phyloP scores from a whole-genome alignment of 1,139 yeast genomes.

The Suhomyces anneliseae region DNA sequence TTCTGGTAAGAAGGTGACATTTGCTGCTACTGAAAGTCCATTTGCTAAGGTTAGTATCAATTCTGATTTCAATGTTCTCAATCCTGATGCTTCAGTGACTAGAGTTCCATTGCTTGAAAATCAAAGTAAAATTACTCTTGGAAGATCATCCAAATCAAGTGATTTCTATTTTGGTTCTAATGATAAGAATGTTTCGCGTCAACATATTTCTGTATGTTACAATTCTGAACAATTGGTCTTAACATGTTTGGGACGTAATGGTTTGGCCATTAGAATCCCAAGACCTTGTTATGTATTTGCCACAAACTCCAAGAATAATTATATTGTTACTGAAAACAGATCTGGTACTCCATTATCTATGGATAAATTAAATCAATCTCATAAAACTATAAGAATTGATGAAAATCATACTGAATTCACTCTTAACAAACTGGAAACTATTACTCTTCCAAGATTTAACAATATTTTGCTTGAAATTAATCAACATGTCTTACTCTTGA shows the following conservation, averaged over 20 bases:
- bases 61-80: constrained; percentile 39
- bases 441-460: constrained; percentile 53
- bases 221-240: constrained; percentile 32
- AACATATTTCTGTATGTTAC: constrained; percentile 49
- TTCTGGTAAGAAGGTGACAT: constrained; percentile 11
- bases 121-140: constrained; percentile 40
- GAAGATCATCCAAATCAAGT: constrained; percentile 65
- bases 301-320: constrained; percentile 28
- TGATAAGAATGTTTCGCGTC: constrained; percentile 66
- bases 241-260: constrained; percentile 71
- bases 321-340: constrained; percentile 33
- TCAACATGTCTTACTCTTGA: constrained; percentile 56
- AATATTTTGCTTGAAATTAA: constrained; percentile 64
- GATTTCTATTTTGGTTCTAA: constrained; percentile 55
- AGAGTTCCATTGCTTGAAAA: constrained; percentile 34
- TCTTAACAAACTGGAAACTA: constrained; percentile 53
- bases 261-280: constrained; percentile 64
- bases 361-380: constrained; percentile 16
- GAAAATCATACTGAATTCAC: constrained; percentile 56
- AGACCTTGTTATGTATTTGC: constrained; percentile 38
- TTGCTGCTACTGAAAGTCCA: constrained; percentile 9
- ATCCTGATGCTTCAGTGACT: constrained; percentile 39
- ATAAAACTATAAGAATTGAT: constrained; percentile 44
- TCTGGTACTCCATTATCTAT: constrained; percentile 21
- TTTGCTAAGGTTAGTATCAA: constrained; percentile 21